A percentile compares a stretch with the other conserved stretches of the same genome.
These are phyloP conservation scores for Raffaelea albimanens DNA, from an alignment of 2,329 filamentous ascomycete genomes.

Conservation along the genomic window DNA sequence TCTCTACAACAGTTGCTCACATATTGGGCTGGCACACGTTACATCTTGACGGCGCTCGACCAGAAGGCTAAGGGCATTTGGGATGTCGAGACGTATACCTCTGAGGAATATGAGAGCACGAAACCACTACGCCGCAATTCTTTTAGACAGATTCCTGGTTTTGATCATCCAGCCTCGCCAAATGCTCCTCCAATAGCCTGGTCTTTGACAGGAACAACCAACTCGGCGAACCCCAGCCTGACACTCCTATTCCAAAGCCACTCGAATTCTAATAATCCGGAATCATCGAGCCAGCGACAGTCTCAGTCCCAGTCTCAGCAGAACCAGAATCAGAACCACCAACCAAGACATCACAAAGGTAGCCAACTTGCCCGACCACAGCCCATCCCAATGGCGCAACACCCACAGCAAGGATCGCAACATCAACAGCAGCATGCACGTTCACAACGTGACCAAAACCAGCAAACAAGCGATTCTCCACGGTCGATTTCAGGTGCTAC, in stretches of 20 bases:
- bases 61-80: slow-evolving; percentile 82
- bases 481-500: slow-evolving; percentile 29
- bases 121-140: slow-evolving; percentile 37
- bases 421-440: background rate
- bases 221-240: slow-evolving; percentile 74
- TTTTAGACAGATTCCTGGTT: slow-evolving; percentile 31
- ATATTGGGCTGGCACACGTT: slow-evolving; percentile 81
- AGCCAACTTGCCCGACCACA: slow-evolving; percentile 2
- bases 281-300: background rate
- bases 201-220: slow-evolving; percentile 80
- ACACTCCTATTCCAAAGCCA: slow-evolving; percentile 68
- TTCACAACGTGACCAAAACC: slow-evolving; percentile 1
- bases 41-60: slow-evolving; percentile 77
- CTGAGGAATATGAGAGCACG: slow-evolving; percentile 69
- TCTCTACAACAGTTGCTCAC: slow-evolving; percentile 70
- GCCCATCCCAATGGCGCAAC: background rate
- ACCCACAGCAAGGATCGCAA: slow-evolving; percentile 7
- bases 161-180: slow-evolving; percentile 39
- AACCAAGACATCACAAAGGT: slow-evolving; percentile 2
- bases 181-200: slow-evolving; percentile 58
- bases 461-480: slow-evolving; percentile 15
- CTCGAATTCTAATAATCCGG: slow-evolving; percentile 10
- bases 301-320: background rate
- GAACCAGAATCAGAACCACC: background rate
- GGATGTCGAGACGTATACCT: slow-evolving; percentile 59